Evolutionary conservation across 352 stramenopile genomes (phyloP).

Genomic region (Globisporangium orthogonon): DNA sequence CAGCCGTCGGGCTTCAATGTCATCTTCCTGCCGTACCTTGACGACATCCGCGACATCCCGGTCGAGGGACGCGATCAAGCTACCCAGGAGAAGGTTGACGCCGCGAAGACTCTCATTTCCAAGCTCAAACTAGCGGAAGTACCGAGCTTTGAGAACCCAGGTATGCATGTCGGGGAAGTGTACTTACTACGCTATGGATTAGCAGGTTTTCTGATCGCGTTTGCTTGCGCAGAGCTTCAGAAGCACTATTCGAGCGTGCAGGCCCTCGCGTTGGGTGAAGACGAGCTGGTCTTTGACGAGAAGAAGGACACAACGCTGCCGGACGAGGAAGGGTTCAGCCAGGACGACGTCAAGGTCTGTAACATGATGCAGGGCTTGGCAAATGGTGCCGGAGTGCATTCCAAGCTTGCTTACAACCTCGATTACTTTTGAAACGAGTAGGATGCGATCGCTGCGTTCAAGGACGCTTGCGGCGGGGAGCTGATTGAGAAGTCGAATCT

Average conservation of each 20-base stretch:
- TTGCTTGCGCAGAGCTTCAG: conserved; percentile 49
- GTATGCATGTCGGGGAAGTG: conserved; percentile 12
- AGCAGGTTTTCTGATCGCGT: neutral
- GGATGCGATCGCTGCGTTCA: conserved; percentile 39
- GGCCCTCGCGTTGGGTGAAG: conserved; percentile 65
- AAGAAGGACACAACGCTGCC: conserved; percentile 69
- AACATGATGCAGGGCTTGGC: neutral
- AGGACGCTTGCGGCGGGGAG: conserved; percentile 42
- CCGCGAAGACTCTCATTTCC: conserved; percentile 57
- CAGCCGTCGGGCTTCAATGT: conserved; percentile 73
- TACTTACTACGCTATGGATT: no score
- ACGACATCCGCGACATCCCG: conserved; percentile 72
- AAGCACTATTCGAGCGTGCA: conserved; percentile 82
- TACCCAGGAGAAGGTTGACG: conserved; percentile 45
- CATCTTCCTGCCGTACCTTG: conserved; percentile 72
- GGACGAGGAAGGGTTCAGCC: conserved; percentile 59
- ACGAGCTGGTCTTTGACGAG: conserved; percentile 72
- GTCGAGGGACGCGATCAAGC: conserved; percentile 32
- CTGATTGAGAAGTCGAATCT: conserved; percentile 36
- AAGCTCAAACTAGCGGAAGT: conserved; percentile 65
- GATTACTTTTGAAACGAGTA: conserved; percentile 7
- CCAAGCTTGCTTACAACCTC: neutral
- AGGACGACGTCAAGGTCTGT: conserved; percentile 57
- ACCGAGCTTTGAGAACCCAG: conserved; percentile 81
- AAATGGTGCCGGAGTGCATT: neutral